phyloP scores from a whole-genome alignment of 768 basidiomycete genomes.

The Termitomyces sp. region DNA sequence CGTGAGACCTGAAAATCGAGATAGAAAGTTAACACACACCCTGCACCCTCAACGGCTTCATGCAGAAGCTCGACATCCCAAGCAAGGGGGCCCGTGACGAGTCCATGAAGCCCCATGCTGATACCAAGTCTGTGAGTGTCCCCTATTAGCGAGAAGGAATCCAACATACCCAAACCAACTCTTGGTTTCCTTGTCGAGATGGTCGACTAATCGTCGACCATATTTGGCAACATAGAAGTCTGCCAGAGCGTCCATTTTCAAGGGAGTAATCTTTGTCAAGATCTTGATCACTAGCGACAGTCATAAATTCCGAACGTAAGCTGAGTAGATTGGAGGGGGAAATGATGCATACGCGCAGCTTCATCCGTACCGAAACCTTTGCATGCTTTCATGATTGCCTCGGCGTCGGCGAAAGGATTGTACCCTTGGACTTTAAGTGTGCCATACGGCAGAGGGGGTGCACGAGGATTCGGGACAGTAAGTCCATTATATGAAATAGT shows the following conservation, averaged over 20 bases:
- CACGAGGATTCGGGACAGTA: slow-evolving; percentile 26
- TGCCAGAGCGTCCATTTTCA: slow-evolving; percentile 32
- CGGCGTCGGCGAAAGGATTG: slow-evolving; percentile 29
- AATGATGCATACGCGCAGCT: slow-evolving; percentile 22
- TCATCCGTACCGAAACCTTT: slow-evolving; percentile 27
- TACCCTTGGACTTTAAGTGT: slow-evolving; percentile 29
- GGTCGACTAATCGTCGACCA: slow-evolving; percentile 26
- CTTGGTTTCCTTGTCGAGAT: slow-evolving; percentile 24
- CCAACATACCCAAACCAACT: slow-evolving; percentile 29
- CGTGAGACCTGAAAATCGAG: background rate
- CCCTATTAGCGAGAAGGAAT: background rate
- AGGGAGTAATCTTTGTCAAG: slow-evolving; percentile 23
- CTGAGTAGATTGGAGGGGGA: background rate
- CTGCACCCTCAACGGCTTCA: slow-evolving; percentile 27
- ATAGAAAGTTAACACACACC: slow-evolving; percentile 16
- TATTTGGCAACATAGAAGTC: slow-evolving; percentile 26
- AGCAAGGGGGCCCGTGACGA: slow-evolving; percentile 34
- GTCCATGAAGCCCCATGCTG: slow-evolving; percentile 19
- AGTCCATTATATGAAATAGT: slow-evolving; percentile 23
- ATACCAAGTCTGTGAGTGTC: background rate
- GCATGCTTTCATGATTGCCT: slow-evolving; percentile 25
- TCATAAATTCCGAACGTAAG: background rate
- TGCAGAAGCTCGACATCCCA: slow-evolving; percentile 36
- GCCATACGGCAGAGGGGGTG: slow-evolving; percentile 17
- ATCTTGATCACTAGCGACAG: slow-evolving; percentile 25